These are phyloP conservation scores for Hemerocallis citrina DNA, from an alignment of 106 monocot genomes.

Conservation along the genomic window DNA sequence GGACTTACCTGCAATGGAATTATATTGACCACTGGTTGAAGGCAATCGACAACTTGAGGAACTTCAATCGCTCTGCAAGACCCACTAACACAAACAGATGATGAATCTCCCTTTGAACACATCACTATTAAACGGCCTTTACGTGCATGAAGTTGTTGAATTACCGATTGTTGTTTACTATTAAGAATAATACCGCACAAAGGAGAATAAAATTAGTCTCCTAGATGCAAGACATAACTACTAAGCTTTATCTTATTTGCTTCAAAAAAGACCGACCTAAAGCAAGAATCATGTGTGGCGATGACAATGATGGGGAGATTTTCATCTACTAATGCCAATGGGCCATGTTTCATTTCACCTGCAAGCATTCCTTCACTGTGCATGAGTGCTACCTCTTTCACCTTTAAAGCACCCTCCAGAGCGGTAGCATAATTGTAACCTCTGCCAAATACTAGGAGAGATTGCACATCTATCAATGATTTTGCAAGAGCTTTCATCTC, in stretches of 20 bases:
- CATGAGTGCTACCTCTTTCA: slow-evolving; percentile 87
- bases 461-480: slow-evolving; percentile 56
- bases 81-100: slow-evolving; percentile 44
- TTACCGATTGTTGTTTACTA: slow-evolving; percentile 87
- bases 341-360: slow-evolving; percentile 96
- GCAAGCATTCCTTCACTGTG: slow-evolving; percentile 93
- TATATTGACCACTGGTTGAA: slow-evolving; percentile 81
- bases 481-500: slow-evolving; percentile 79
- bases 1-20: slow-evolving; percentile 72
- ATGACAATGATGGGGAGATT: slow-evolving; percentile 77
- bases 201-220: too few relatives aligned
- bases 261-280: slow-evolving; percentile 38
- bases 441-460: slow-evolving; percentile 84
- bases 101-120: slow-evolving; percentile 67
- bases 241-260: too few relatives aligned
- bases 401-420: slow-evolving; percentile 83
- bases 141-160: slow-evolving; percentile 86
- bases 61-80: slow-evolving; percentile 79
- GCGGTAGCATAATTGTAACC: slow-evolving; percentile 92
- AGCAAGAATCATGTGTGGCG: slow-evolving; percentile 70
- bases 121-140: slow-evolving; percentile 84
- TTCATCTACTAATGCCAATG: slow-evolving; percentile 86
- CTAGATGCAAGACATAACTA: too few relatives aligned
- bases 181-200: background rate
- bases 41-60: slow-evolving; percentile 66